Conservation (phyloP, 1,284 basidiomycete species). For the Earliella scabrosa region DNA sequence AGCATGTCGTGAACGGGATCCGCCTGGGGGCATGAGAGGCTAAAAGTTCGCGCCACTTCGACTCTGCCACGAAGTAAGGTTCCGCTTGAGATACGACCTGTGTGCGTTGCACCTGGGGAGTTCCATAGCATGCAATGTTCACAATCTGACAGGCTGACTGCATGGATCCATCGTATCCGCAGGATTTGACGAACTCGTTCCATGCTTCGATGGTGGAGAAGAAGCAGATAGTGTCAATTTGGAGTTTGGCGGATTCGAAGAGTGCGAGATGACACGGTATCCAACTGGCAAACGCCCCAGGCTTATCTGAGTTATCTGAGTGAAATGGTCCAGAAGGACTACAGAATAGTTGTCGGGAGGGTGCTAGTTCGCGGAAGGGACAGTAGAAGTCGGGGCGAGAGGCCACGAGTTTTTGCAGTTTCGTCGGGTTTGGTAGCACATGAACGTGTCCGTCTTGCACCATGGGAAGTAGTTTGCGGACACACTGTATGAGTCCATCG, state of each 20-base stretch:
- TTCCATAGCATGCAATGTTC: background rate
- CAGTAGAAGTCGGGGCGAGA: background rate
- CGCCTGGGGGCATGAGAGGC: too few species aligned
- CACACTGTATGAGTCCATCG: background rate
- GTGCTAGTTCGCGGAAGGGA: too few species aligned
- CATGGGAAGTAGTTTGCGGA: background rate
- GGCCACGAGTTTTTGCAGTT: background rate
- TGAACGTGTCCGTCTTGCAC: background rate
- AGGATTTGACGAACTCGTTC: background rate
- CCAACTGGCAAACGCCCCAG: background rate
- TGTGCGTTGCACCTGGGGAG: background rate
- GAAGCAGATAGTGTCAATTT: background rate
- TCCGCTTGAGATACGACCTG: too few species aligned
- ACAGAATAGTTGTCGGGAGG: background rate
- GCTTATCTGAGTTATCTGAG: background rate
- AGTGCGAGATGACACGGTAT: background rate
- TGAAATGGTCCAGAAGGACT: background rate
- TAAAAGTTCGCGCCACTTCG: too few species aligned
- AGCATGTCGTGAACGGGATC: background rate
- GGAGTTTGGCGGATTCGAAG: background rate
- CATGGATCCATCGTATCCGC: background rate
- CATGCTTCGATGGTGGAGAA: background rate
- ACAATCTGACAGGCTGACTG: too few species aligned
- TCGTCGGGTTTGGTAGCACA: too few species aligned
- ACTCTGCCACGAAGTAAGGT: too few species aligned